Evolutionary conservation across 441 rosid genomes (phyloP).

Genomic region (Sinapis alba): DNA sequence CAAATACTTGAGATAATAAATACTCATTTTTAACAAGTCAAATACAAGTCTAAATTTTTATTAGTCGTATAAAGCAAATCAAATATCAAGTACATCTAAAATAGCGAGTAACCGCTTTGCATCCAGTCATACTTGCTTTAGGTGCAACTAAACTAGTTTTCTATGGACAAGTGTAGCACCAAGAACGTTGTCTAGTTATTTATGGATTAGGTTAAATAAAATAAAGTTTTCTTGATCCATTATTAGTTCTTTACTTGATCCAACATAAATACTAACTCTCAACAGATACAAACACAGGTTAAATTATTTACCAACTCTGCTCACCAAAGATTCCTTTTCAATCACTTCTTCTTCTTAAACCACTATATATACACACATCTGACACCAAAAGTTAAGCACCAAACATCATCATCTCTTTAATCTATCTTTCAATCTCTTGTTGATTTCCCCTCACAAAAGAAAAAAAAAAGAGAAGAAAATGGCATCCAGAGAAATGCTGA

Average conservation of each 20-base stretch:
- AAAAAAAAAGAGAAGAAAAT: neutral
- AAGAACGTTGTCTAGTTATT: neutral
- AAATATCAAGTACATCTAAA: no score
- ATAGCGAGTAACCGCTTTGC: no score
- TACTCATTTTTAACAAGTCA: no score
- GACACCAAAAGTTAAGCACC: neutral
- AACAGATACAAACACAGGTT: neutral
- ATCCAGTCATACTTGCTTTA: neutral
- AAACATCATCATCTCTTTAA: neutral
- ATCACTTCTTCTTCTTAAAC: neutral
- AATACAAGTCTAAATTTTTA: no score
- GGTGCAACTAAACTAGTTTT: conserved; percentile 1
- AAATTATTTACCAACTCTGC: neutral
- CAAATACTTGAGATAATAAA: no score
- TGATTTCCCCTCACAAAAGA: neutral
- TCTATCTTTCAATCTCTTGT: neutral
- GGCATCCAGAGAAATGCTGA: neutral
- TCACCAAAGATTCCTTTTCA: neutral
- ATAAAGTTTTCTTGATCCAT: neutral
- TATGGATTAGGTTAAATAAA: neutral
- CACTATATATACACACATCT: neutral
- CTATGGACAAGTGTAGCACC: neutral
- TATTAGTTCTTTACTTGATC: neutral
- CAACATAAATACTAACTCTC: neutral
- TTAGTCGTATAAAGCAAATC: no score